These are phyloP conservation scores for Sugiyamaella japonica DNA, from an alignment of 1,139 yeast genomes.

Conservation along the genomic window DNA sequence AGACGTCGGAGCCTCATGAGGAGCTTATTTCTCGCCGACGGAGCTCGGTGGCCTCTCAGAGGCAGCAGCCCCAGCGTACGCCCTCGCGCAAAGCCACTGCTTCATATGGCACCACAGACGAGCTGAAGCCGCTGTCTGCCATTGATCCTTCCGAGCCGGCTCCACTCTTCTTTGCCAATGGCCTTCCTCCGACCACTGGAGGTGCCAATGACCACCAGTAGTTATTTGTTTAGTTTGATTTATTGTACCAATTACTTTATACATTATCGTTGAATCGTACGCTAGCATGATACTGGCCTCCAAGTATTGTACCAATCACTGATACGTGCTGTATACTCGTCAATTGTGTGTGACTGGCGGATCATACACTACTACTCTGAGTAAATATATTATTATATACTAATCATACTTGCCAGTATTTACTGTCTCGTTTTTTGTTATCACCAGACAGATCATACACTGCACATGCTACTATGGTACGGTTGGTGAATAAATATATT, in stretches of 20 bases:
- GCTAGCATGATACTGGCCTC: no score
- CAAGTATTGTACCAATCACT: no score
- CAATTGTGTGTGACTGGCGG: no score
- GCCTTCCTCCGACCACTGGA: conserved; percentile 40
- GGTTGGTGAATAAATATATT: background rate
- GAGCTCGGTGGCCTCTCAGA: conserved; percentile 32
- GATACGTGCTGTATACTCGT: no score
- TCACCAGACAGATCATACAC: no score
- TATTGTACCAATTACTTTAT: conserved; percentile 10
- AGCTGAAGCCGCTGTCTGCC: conserved; percentile 35
- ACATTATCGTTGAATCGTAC: background rate
- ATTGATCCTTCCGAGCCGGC: conserved; percentile 23
- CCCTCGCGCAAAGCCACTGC: conserved; percentile 38
- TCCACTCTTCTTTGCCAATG: conserved; percentile 39
- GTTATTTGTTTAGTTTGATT: conserved; percentile 5
- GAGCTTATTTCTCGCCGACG: conserved; percentile 36
- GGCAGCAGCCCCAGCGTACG: conserved; percentile 19
- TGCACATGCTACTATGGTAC: no score
- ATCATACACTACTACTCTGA: no score
- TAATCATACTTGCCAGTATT: conserved; percentile 28
- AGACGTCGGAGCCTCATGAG: conserved; percentile 31
- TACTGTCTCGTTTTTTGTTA: no score
- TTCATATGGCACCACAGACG: conserved; percentile 38
- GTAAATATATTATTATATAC: conserved; percentile 7
- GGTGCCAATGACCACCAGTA: conserved; percentile 22